These are phyloP conservation scores for Acrodontium crateriforme DNA, from an alignment of 2,329 filamentous ascomycete genomes.

Conservation along the genomic window DNA sequence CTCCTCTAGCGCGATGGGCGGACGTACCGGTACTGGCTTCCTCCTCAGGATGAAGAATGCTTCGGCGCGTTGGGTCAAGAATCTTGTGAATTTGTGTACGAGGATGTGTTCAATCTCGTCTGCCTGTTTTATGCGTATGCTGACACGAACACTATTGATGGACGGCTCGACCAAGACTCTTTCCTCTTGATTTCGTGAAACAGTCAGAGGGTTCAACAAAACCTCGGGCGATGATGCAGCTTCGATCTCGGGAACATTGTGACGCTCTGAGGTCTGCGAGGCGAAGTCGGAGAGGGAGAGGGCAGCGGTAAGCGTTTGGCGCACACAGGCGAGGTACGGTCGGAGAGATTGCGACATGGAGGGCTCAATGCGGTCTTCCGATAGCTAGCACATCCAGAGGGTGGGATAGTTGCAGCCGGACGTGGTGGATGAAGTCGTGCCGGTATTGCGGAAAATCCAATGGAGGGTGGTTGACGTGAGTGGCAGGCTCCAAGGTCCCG, in stretches of 20 bases:
- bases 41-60: slow-evolving; percentile 91
- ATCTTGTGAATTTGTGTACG: slow-evolving; percentile 95
- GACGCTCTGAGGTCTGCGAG: slow-evolving; percentile 87
- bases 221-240: slow-evolving; percentile 86
- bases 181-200: slow-evolving; percentile 95
- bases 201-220: slow-evolving; percentile 75
- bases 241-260: slow-evolving; percentile 97
- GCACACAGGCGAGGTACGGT: slow-evolving; percentile 91
- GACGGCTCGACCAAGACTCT: slow-evolving; percentile 90
- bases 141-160: slow-evolving; percentile 92
- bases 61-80: slow-evolving; percentile 90
- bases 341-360: slow-evolving; percentile 87
- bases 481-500: no score
- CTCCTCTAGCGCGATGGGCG: no score
- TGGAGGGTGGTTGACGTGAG: no score
- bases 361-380: no score
- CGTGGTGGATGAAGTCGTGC: no score
- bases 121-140: slow-evolving; percentile 98
- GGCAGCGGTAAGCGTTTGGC: slow-evolving; percentile 83
- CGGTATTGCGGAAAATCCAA: no score
- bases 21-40: slow-evolving; percentile 77
- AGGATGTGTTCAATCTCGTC: slow-evolving; percentile 98
- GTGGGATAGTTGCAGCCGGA: no score
- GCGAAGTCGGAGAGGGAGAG: slow-evolving; percentile 94
- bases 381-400: no score